These are phyloP conservation scores for Jamesozyma lodderae DNA, from an alignment of 805 yeast species.

Conservation along the genomic window DNA sequence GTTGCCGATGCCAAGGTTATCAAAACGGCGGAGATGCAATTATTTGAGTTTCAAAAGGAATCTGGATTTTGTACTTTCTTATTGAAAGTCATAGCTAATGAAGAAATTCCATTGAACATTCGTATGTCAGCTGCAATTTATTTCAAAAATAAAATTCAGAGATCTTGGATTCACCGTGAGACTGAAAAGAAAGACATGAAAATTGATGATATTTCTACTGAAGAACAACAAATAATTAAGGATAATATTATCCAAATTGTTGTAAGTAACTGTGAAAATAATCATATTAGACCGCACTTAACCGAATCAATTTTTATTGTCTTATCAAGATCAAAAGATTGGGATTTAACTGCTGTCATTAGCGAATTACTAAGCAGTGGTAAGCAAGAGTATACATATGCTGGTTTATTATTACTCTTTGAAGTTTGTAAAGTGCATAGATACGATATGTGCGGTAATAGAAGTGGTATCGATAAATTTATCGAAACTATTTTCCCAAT, in stretches of 20 bases:
- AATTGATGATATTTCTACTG: conserved; percentile 23
- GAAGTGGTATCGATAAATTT: conserved; percentile 40
- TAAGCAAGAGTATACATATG: conserved; percentile 35
- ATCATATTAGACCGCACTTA: conserved; percentile 45
- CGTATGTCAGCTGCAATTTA: conserved; percentile 58
- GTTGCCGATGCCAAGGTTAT: conserved; percentile 42
- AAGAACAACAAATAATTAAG: conserved; percentile 50
- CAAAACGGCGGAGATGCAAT: conserved; percentile 45
- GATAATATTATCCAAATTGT: conserved; percentile 46
- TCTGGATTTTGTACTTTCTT: conserved; percentile 51
- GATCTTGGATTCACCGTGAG: conserved; percentile 54
- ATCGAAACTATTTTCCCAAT: conserved; percentile 46
- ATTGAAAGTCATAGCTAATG: conserved; percentile 41
- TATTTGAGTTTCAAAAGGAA: conserved; percentile 43
- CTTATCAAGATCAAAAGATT: conserved; percentile 37
- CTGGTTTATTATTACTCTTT: conserved; percentile 48
- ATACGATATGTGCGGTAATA: conserved; percentile 42
- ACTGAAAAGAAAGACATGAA: conserved; percentile 19
- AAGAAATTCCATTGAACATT: conserved; percentile 34
- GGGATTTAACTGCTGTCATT: conserved; percentile 30
- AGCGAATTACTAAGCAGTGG: conserved; percentile 30
- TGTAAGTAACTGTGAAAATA: conserved; percentile 34
- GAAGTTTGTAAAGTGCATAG: conserved; percentile 50
- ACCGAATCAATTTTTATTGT: conserved; percentile 49
- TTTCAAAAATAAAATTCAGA: conserved; percentile 53